These are phyloP conservation scores for Oidium heveae DNA, from an alignment of 2,329 filamentous ascomycete species.

Conservation along the genomic window DNA sequence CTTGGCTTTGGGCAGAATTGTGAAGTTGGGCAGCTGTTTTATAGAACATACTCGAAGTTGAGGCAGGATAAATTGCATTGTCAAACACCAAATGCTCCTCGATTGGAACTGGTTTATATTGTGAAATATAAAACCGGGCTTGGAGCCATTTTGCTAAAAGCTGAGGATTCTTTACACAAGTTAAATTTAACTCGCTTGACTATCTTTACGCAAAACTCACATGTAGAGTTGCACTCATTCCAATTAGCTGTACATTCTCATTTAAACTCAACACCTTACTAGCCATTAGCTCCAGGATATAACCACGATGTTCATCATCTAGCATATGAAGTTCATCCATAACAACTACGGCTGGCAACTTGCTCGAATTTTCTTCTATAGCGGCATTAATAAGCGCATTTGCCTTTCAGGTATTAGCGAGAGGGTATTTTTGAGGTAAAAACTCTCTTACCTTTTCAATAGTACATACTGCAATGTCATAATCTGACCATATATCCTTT, in stretches of 20 bases:
- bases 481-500: slow-evolving; percentile 41
- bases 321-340: slow-evolving; percentile 67
- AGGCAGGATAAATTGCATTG: slow-evolving; percentile 37
- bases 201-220: slow-evolving; percentile 17
- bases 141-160: slow-evolving; percentile 44
- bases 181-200: neutral
- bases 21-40: slow-evolving; percentile 27
- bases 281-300: slow-evolving; percentile 48
- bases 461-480: slow-evolving; percentile 56
- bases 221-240: slow-evolving; percentile 58
- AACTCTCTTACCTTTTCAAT: slow-evolving; percentile 37
- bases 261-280: slow-evolving; percentile 47
- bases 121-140: slow-evolving; percentile 46
- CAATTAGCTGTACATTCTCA: slow-evolving; percentile 37
- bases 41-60: slow-evolving; percentile 30
- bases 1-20: slow-evolving; percentile 15
- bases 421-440: neutral
- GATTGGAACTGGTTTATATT: slow-evolving; percentile 49
- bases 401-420: slow-evolving; percentile 22
- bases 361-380: slow-evolving; percentile 41
- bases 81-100: slow-evolving; percentile 52
- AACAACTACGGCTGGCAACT: slow-evolving; percentile 39
- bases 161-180: slow-evolving; percentile 32
- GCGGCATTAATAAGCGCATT: slow-evolving; percentile 50
- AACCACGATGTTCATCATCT: slow-evolving; percentile 52